Base-by-base conservation (phyloP, 306 rosid genomes). In the Casuarina equisetifolia region DNA sequence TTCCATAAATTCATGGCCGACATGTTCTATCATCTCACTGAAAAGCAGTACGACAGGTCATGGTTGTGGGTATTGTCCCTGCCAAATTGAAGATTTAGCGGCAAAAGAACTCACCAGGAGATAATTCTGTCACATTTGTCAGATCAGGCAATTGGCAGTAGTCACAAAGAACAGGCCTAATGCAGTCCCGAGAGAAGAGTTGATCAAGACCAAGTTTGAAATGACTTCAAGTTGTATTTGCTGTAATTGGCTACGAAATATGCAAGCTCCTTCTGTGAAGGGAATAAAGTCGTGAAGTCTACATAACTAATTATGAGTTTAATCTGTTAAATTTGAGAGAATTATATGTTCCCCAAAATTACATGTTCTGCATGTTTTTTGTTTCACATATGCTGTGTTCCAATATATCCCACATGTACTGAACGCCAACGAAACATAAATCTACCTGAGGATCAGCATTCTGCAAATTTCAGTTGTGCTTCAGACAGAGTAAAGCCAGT, bases 21-120 rank as follows among this genome's bases (percentile, higher is more conserved):
- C 96, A 36, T 75, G 79, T 81, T 94, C 97, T 46, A 94, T 71
- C 97, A 94, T 90, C 91, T 90, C 98, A 75, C 98, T 94, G 91
- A 69, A 85, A 75, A 78, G 82, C 73, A 40, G 45, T 76, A 49
- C 7, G 45, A 38, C 62, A 0, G 17, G 36, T 62, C 44, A 80
- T 38, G 69, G 74, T 20, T 76, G 69, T 36, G 64, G 25, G 3
- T 2, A 36, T 62, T 9, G 45, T 62, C 44, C 12, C 0, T 1
- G 69, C 42, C 44, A 62, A 13, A 62, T 11, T 36, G 11, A 48
- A 48, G 51, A 48, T 9, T 72, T 69, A 20, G 44, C 48, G 40
- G 38, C 16, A 52, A 70, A 50, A 48, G n/a, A 71, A 79, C 91
- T 87, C 76, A 94, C 97, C 97, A 90, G n/a, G 96, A 89, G 85